Percentiles rank a stretch among this genome's conserved stretches.
These are phyloP conservation scores for Trichopus zeylanicus DNA, from an alignment of 116 monocot genomes.

Conservation along the genomic window DNA sequence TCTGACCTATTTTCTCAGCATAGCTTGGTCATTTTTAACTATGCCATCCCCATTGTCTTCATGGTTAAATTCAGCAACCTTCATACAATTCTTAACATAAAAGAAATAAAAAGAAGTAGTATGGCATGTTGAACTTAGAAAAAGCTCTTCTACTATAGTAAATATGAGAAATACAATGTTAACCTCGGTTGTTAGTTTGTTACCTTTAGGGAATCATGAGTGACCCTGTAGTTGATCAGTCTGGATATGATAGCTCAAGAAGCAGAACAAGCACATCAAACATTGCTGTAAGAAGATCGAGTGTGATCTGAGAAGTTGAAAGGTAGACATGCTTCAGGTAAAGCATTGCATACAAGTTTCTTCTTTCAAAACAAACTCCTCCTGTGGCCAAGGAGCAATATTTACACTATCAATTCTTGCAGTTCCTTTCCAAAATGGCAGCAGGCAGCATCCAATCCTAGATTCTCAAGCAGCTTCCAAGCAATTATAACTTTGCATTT, in stretches of 20 bases:
- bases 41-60: not conserved
- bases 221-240: not conserved
- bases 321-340: not conserved
- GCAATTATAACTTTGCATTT: not conserved
- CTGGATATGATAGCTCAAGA: constrained; percentile 6
- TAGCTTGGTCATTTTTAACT: not conserved
- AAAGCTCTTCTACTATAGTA: not conserved
- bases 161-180: not conserved
- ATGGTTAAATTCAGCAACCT: not conserved
- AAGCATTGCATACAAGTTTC: not conserved
- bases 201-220: constrained; percentile 3
- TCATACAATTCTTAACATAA: not conserved
- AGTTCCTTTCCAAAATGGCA: not conserved
- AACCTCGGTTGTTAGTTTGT: not conserved
- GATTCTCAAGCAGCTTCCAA: not conserved
- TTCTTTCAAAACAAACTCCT: not conserved
- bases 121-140: not conserved
- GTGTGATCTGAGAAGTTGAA: not conserved
- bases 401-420: not conserved
- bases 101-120: not conserved
- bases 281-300: constrained; percentile 4
- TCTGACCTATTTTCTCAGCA: not conserved
- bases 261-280: constrained; percentile 4
- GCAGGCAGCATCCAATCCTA: not conserved
- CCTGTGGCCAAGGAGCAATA: not conserved